phyloP scores from a whole-genome alignment of 2,329 filamentous ascomycete genomes.

The Ascochyta koolunga region DNA sequence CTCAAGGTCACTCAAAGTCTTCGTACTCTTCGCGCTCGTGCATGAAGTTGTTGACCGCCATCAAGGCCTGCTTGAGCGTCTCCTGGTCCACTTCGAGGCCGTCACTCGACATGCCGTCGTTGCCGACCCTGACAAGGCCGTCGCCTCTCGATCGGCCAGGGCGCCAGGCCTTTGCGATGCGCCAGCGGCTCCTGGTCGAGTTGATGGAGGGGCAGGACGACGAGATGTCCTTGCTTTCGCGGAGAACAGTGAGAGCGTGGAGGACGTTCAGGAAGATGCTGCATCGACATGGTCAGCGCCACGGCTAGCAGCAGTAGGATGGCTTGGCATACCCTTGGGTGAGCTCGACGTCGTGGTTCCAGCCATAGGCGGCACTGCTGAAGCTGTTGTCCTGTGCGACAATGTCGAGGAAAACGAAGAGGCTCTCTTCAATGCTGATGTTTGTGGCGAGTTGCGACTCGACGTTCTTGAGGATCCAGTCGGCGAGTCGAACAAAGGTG shows the following conservation, averaged over 20 bases:
- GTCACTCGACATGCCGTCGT: slow-evolving; percentile 38
- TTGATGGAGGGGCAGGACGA: slow-evolving; percentile 41
- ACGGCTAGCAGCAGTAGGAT: slow-evolving; percentile 7
- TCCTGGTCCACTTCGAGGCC: slow-evolving; percentile 45
- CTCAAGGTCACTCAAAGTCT: slow-evolving; percentile 19
- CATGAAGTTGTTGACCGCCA: slow-evolving; percentile 48
- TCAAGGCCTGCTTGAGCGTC: slow-evolving; percentile 38
- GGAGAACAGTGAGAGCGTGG: slow-evolving; percentile 41
- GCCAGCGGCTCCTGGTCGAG: slow-evolving; percentile 41
- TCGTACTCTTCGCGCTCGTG: slow-evolving; percentile 42
- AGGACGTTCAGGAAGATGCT: slow-evolving; percentile 47
- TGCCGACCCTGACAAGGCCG: slow-evolving; percentile 42
- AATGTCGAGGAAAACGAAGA: slow-evolving; percentile 48
- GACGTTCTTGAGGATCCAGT: slow-evolving; percentile 46
- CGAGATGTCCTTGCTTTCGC: slow-evolving; percentile 39
- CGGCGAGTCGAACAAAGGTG: slow-evolving; percentile 46
- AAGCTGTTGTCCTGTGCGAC: slow-evolving; percentile 47
- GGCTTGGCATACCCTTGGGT: slow-evolving; percentile 40
- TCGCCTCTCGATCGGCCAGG: slow-evolving; percentile 39
- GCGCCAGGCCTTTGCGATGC: slow-evolving; percentile 38
- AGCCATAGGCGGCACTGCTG: slow-evolving; percentile 38
- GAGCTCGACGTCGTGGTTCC: slow-evolving; percentile 45
- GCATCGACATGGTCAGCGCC: slow-evolving; percentile 19
- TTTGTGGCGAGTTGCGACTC: slow-evolving; percentile 36
- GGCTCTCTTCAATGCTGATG: slow-evolving; percentile 46